phyloP scores from a whole-genome alignment of 2,329 filamentous ascomycete species.

The Aspergillus terreus region DNA sequence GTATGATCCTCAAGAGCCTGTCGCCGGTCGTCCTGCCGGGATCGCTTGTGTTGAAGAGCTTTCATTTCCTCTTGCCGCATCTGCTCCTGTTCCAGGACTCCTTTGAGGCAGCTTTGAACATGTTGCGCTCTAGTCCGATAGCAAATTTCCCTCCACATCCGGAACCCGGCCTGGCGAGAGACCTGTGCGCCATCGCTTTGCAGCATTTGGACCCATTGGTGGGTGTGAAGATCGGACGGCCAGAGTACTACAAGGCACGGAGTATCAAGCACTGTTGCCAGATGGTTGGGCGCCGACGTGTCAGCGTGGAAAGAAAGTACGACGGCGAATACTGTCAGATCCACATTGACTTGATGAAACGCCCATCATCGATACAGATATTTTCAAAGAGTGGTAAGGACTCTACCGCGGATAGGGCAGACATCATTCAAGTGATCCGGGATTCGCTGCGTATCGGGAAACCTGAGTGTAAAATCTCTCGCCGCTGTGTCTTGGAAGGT shows the following conservation, averaged over 20 bases:
- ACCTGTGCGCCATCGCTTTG: slow-evolving; percentile 33
- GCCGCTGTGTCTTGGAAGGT: slow-evolving; percentile 74
- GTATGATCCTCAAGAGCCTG: slow-evolving; percentile 74
- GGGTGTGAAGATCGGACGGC: slow-evolving; percentile 63
- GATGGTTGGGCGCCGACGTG: slow-evolving; percentile 56
- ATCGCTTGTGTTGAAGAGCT: slow-evolving; percentile 53
- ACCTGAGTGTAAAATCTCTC: slow-evolving; percentile 56
- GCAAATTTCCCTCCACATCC: slow-evolving; percentile 35
- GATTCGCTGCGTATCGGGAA: slow-evolving; percentile 62
- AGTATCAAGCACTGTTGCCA: slow-evolving; percentile 72
- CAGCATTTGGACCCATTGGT: slow-evolving; percentile 51
- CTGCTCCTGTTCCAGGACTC: slow-evolving; percentile 68
- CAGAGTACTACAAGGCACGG: slow-evolving; percentile 62
- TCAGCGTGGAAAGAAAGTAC: slow-evolving; percentile 78
- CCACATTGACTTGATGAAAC: slow-evolving; percentile 66
- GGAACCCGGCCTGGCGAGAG: slow-evolving; percentile 26
- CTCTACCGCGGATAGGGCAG: slow-evolving; percentile 67
- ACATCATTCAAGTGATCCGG: slow-evolving; percentile 61
- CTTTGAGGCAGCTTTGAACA: slow-evolving; percentile 57
- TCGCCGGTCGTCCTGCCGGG: slow-evolving; percentile 63
- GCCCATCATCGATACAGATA: slow-evolving; percentile 61
- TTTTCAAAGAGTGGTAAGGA: slow-evolving; percentile 93
- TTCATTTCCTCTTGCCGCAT: slow-evolving; percentile 67
- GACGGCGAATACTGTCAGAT: slow-evolving; percentile 91
- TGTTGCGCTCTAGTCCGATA: slow-evolving; percentile 45